Percentiles rank a stretch among this genome's conserved stretches.
Evolutionary conservation across 768 basidiomycete species (phyloP).

Genomic region (Daedaleopsis sinensis): DNA sequence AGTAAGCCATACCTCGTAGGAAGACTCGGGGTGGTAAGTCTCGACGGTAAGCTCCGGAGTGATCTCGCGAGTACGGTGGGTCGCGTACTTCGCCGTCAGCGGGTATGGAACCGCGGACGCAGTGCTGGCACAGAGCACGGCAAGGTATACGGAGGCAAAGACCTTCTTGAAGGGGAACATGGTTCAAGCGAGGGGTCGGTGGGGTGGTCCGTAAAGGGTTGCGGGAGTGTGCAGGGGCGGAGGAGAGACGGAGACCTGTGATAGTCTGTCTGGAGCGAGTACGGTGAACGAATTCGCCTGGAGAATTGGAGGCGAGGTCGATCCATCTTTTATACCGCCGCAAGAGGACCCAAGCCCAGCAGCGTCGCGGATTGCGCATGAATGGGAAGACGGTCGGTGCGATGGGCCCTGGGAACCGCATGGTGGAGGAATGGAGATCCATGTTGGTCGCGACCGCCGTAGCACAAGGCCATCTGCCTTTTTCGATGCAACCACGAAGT

Average conservation of each 20-base stretch:
- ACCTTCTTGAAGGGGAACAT: constrained; percentile 23
- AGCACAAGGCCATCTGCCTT: neutral
- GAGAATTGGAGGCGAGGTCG: neutral
- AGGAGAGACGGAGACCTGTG: constrained; percentile 15
- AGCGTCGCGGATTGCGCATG: neutral
- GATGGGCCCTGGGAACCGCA: neutral
- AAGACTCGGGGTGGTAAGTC: constrained; percentile 31
- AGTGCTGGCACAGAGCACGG: constrained; percentile 19
- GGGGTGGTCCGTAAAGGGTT: constrained; percentile 3
- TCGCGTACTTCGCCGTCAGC: constrained; percentile 25
- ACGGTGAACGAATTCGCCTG: constrained; percentile 19
- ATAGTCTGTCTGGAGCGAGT: constrained; percentile 21
- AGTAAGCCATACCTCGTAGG: constrained; percentile 26
- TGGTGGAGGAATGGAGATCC: neutral
- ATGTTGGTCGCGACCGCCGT: neutral
- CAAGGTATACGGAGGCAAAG: constrained; percentile 20
- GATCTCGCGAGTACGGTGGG: constrained; percentile 29
- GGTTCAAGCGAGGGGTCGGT: neutral
- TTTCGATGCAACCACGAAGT: neutral
- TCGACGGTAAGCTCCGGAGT: constrained; percentile 26
- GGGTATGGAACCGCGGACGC: constrained; percentile 20
- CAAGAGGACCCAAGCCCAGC: neutral
- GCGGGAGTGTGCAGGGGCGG: constrained; percentile 5
- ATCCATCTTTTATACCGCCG: constrained; percentile 6
- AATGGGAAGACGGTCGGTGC: neutral